Percentiles rank a stretch among this genome's conserved stretches.
Evolutionary conservation across 2,329 filamentous ascomycete genomes (phyloP).

Genomic region (Sporothrix pallida): DNA sequence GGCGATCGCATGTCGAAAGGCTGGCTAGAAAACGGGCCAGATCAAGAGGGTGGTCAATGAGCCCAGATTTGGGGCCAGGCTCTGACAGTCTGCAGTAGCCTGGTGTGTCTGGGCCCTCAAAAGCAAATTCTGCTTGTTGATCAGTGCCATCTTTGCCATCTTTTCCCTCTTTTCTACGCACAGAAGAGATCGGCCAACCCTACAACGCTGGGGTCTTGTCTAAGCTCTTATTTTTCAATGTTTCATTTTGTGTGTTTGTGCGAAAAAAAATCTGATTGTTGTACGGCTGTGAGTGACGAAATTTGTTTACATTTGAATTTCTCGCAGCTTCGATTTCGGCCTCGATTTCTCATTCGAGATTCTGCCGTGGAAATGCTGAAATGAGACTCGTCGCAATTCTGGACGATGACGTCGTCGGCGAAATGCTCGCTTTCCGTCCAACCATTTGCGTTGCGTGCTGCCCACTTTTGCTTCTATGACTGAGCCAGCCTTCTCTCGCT

Average conservation of each 20-base stretch:
- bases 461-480: not conserved
- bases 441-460: not conserved
- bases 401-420: constrained; percentile 31
- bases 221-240: not conserved
- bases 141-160: not conserved
- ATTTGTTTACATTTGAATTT: not conserved
- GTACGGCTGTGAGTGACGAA: not conserved
- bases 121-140: constrained; percentile 14
- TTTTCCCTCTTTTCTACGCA: not conserved
- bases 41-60: not conserved
- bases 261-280: not conserved
- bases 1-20: not conserved
- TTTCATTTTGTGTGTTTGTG: constrained; percentile 2
- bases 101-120: constrained; percentile 1
- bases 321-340: not conserved
- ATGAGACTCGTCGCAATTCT: constrained; percentile 4
- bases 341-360: not conserved
- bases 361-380: not conserved
- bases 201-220: not conserved
- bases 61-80: not conserved
- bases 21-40: not conserved
- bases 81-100: constrained; percentile 3
- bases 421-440: constrained; percentile 30
- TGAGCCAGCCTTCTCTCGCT: constrained; percentile 24
- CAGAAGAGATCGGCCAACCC: constrained; percentile 1